Conservation (phyloP, 768 basidiomycete genomes). For the Cystofilobasidium macerans region DNA sequence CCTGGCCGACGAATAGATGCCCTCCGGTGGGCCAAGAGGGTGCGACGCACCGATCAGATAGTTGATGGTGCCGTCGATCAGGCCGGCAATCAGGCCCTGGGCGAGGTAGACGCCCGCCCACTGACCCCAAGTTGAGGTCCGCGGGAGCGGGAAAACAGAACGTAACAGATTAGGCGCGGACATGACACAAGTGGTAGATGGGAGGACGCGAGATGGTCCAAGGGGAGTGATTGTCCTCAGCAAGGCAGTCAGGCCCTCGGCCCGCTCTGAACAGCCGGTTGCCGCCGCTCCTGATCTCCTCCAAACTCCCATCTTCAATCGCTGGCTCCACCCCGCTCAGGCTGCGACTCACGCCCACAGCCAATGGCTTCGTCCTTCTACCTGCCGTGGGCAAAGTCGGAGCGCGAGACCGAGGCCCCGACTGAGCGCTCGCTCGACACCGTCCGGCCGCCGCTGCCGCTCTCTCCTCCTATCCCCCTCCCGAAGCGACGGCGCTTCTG, state of each 20-base stretch:
- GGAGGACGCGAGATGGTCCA: too few species aligned
- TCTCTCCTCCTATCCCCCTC: not conserved
- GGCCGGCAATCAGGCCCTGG: constrained; percentile 18
- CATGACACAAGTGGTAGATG: not conserved
- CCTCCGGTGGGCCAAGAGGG: not conserved
- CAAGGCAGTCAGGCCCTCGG: too few species aligned
- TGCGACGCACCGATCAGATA: constrained; percentile 14
- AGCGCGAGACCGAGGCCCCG: not conserved
- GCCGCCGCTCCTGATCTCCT: too few species aligned
- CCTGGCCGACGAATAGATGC: not conserved
- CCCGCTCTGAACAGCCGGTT: too few species aligned
- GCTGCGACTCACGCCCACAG: not conserved
- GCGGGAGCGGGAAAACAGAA: not conserved
- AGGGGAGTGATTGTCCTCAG: too few species aligned
- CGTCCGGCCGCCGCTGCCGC: not conserved
- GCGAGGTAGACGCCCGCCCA: constrained; percentile 12
- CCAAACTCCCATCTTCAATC: too few species aligned
- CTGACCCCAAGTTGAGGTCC: not conserved
- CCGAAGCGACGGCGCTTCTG: not conserved
- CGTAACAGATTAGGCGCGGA: not conserved
- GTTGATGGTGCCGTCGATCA: constrained; percentile 22
- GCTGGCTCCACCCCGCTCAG: not conserved
- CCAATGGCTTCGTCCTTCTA: not conserved
- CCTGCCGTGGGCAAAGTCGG: not conserved
- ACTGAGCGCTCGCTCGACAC: not conserved